Evolutionary conservation across 2,329 filamentous ascomycete species (phyloP).

Genomic region (Ophiostoma ips): DNA sequence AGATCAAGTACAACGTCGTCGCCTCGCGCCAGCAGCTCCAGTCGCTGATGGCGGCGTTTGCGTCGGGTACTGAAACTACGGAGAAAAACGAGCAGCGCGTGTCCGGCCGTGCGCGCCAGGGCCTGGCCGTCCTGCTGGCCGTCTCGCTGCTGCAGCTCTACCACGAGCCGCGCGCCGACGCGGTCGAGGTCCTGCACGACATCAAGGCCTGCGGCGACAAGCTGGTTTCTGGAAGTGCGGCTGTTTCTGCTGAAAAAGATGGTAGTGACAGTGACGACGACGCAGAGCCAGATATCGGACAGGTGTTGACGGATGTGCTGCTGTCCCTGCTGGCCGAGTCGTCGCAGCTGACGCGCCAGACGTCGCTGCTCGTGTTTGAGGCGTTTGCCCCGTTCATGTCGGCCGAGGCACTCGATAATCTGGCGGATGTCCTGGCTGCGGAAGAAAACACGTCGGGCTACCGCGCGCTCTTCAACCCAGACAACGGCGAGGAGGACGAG

Average conservation of each 20-base stretch:
- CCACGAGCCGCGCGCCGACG: slow-evolving; percentile 67
- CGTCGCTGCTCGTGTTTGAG: slow-evolving; percentile 77
- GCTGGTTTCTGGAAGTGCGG: slow-evolving; percentile 30
- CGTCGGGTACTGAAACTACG: slow-evolving; percentile 20
- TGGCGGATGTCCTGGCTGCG: slow-evolving; percentile 56
- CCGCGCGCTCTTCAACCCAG: slow-evolving; percentile 64
- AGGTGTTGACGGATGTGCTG: slow-evolving; percentile 72
- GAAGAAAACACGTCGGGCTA: slow-evolving; percentile 76
- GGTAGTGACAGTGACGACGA: slow-evolving; percentile 14
- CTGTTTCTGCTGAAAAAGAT: slow-evolving; percentile 22
- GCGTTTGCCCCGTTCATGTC: slow-evolving; percentile 68
- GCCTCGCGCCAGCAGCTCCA: slow-evolving; percentile 36
- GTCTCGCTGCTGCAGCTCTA: slow-evolving; percentile 80
- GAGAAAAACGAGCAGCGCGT: slow-evolving; percentile 22
- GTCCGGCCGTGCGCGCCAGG: slow-evolving; percentile 36
- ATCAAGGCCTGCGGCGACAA: slow-evolving; percentile 62
- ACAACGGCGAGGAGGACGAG: slow-evolving; percentile 23
- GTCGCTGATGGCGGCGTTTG: slow-evolving; percentile 28
- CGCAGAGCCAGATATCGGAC: slow-evolving; percentile 37
- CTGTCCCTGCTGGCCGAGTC: slow-evolving; percentile 80
- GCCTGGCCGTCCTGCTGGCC: slow-evolving; percentile 68
- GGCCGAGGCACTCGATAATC: slow-evolving; percentile 51
- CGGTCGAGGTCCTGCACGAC: slow-evolving; percentile 68
- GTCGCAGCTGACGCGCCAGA: slow-evolving; percentile 70
- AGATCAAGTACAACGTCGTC: slow-evolving; percentile 37